A percentile compares a stretch with the other conserved stretches of the same genome.
phyloP scores from a whole-genome alignment of 805 yeast species.

The Pichia occidentalis region DNA sequence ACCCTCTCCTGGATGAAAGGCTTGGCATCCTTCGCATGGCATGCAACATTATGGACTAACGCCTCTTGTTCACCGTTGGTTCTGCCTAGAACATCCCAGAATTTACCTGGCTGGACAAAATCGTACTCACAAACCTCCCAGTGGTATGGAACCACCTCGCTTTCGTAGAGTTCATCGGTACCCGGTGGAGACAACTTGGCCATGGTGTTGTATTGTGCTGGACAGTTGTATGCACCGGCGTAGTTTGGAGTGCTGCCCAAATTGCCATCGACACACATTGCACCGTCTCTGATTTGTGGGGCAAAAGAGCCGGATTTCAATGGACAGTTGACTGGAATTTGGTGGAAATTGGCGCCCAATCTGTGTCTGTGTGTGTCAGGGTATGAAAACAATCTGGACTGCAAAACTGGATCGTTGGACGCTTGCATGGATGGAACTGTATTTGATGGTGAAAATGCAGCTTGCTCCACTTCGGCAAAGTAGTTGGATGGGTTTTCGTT shows the following conservation, averaged over 20 bases:
- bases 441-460: constrained; percentile 80
- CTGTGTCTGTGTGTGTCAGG: constrained; percentile 85
- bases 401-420: constrained; percentile 78
- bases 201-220: constrained; percentile 38
- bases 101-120: constrained; percentile 66
- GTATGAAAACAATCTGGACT: constrained; percentile 74
- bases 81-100: constrained; percentile 73
- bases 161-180: constrained; percentile 28
- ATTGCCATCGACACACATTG: constrained; percentile 63
- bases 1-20: constrained; percentile 75
- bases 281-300: constrained; percentile 82
- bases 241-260: constrained; percentile 76
- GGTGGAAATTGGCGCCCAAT: constrained; percentile 68
- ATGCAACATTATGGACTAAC: constrained; percentile 77
- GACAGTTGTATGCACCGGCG: constrained; percentile 46
- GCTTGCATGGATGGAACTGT: constrained; percentile 81
- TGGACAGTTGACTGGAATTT: constrained; percentile 89
- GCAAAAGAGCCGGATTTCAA: constrained; percentile 45
- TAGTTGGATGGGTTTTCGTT: constrained; percentile 82
- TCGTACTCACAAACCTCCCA: constrained; percentile 72
- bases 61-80: constrained; percentile 79
- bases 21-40: constrained; percentile 62
- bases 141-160: constrained; percentile 61
- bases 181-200: constrained; percentile 29
- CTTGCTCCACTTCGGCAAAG: constrained; percentile 84